phyloP scores from a whole-genome alignment of 495 filamentous ascomycete genomes.

The Glonium stellatum region DNA sequence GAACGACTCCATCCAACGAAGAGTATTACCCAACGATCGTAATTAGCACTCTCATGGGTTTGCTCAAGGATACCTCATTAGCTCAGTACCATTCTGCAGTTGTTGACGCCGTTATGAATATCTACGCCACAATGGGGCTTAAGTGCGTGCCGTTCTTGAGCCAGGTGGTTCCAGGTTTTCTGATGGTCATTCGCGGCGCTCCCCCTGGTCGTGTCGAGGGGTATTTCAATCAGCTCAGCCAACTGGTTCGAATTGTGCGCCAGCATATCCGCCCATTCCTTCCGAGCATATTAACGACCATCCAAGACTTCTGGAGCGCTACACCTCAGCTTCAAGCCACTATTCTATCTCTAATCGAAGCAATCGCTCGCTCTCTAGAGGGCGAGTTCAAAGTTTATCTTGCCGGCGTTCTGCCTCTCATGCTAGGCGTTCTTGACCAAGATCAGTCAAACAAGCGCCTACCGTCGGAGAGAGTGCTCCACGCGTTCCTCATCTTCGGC shows the following conservation, averaged over 20 bases:
- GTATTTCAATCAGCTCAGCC: slow-evolving; percentile 92
- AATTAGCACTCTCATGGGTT: slow-evolving; percentile 85
- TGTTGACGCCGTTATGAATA: slow-evolving; percentile 98
- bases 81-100: slow-evolving; percentile 85
- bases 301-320: slow-evolving; percentile 79
- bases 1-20: slow-evolving; percentile 91
- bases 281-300: slow-evolving; percentile 70
- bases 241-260: slow-evolving; percentile 87
- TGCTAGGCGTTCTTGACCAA: slow-evolving; percentile 88
- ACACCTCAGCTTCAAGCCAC: slow-evolving; percentile 75
- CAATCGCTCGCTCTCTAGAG: slow-evolving; percentile 85
- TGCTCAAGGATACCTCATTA: slow-evolving; percentile 82
- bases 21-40: slow-evolving; percentile 98
- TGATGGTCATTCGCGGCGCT: slow-evolving; percentile 74
- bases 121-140: slow-evolving; percentile 89
- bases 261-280: slow-evolving; percentile 91
- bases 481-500: slow-evolving; percentile 94
- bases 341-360: slow-evolving; percentile 83
- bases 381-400: slow-evolving; percentile 96
- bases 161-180: slow-evolving; percentile 88
- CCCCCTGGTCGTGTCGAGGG: slow-evolving; percentile 70
- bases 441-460: slow-evolving; percentile 64
- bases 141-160: slow-evolving; percentile 92
- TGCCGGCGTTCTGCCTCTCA: slow-evolving; percentile 76
- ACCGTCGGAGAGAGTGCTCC: slow-evolving; percentile 82